These are phyloP conservation scores for Aspergillus sp. DNA, from an alignment of 2,329 filamentous ascomycete genomes.

Conservation along the genomic window DNA sequence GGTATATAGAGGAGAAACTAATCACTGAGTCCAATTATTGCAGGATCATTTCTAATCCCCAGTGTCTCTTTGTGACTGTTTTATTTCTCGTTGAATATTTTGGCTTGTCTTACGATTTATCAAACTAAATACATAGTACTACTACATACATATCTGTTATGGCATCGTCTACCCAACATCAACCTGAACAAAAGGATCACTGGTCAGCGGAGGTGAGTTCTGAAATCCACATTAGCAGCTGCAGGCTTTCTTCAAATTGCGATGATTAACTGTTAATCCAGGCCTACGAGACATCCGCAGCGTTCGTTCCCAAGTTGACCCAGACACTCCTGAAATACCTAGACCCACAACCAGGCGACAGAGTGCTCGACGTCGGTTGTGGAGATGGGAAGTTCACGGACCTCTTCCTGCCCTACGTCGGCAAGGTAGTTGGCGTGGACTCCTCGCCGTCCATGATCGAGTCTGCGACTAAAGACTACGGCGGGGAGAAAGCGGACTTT, in stretches of 20 bases:
- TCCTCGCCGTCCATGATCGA: conserved; percentile 60
- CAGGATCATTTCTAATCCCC: neutral
- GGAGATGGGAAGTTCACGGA: conserved; percentile 63
- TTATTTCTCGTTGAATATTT: neutral
- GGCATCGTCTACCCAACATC: neutral
- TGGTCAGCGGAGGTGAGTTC: conserved; percentile 39
- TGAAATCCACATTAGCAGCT: too few species aligned
- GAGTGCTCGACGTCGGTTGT: conserved; percentile 63
- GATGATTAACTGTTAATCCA: conserved; percentile 24
- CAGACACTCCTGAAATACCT: conserved; percentile 60
- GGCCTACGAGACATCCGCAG: conserved; percentile 62
- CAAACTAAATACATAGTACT: neutral
- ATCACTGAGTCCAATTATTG: neutral
- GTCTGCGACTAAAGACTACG: conserved; percentile 49
- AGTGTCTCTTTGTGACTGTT: neutral
- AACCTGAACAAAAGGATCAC: conserved; percentile 27
- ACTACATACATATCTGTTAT: neutral
- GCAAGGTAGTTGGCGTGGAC: conserved; percentile 59
- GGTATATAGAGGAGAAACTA: neutral
- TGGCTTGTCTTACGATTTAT: neutral
- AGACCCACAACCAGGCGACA: conserved; percentile 57
- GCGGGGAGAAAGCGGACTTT: conserved; percentile 26
- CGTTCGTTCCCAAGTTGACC: conserved; percentile 64
- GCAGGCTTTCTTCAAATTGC: too few species aligned
- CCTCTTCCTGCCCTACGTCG: conserved; percentile 52